Evolutionary conservation across 768 basidiomycete species (phyloP).

Genomic region (Boletus bicolor): DNA sequence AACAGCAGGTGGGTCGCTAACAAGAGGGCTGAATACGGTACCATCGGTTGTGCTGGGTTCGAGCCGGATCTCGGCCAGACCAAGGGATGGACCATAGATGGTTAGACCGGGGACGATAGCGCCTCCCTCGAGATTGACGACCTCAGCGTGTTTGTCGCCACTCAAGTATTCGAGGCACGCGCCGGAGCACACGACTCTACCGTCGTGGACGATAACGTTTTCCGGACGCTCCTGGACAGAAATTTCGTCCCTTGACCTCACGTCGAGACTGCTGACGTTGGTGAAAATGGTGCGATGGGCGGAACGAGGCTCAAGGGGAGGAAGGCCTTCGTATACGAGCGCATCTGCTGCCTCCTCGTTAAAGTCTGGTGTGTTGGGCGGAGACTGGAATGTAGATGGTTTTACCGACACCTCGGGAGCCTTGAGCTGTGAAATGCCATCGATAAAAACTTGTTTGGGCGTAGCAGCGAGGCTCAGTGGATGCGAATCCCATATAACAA

Average conservation of each 20-base stretch:
- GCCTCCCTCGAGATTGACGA: conserved; percentile 71
- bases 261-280: conserved; percentile 56
- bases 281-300: conserved; percentile 50
- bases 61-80: conserved; percentile 61
- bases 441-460: conserved; percentile 76
- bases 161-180: conserved; percentile 21
- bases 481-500: conserved; percentile 77
- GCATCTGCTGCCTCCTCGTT: conserved; percentile 62
- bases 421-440: conserved; percentile 73
- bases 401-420: conserved; percentile 39
- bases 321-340: conserved; percentile 67
- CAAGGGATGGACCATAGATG: conserved; percentile 69
- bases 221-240: conserved; percentile 26
- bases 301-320: conserved; percentile 52
- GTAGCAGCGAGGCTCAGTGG: conserved; percentile 74
- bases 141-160: conserved; percentile 23
- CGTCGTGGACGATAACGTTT: conserved; percentile 43
- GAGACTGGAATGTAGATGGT: conserved; percentile 39
- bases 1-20: conserved; percentile 36
- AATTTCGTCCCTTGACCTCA: conserved; percentile 24
- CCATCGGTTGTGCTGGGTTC: conserved; percentile 77
- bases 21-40: conserved; percentile 51
- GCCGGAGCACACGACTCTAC: conserved; percentile 51
- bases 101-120: conserved; percentile 66
- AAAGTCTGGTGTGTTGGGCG: conserved; percentile 66